Base-by-base conservation (phyloP, 164 flowering plant species). In the Hamamelis virginiana region DNA sequence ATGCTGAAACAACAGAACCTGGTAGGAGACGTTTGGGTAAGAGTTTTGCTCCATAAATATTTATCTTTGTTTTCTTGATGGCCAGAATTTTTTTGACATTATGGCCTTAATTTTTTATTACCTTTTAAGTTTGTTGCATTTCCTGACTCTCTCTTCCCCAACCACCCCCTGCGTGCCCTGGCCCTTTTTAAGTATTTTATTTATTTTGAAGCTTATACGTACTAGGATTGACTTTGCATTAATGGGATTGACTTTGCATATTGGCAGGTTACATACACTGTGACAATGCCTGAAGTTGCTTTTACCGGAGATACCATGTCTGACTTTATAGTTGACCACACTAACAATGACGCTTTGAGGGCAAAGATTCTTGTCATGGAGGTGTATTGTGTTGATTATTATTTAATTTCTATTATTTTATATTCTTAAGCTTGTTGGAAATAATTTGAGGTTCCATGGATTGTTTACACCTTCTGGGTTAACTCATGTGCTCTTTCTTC, bases 251-350 rank as follows among this genome's bases (percentile, higher is more conserved):
- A n/a, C 19, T 53, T 69, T 69, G 41, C 45, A 18, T 59, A 21
- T 80, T 82, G 73, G 64, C 89, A 95, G 98, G 86, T 95, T 62
- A 89, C 92, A 5, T 0, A 90, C 74, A 87, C 94, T 9, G 51
- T 82, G 19, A 84, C 93, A 55, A 66, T 80, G 45, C 97, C 99
- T 65, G 98, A 92, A 77, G 66, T 95, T 75, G 97, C 99, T 73
- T 95, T 95, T 80, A 92, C 99, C 0, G 99, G 99, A 62, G 99
- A 95, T 65, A 95, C 99, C 48, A 90, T 76, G 84, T 80, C 96
- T 0, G 99, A 95, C 76, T 95, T 92, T 65, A 87, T 91, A 66
- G 56, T 65, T 59, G 95, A 90, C 66, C 73, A 79, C 4, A 58
- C 75, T 61, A 91, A 90, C 56, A 9, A 33, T 67, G 97, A 91